Percentiles rank a stretch among this genome's conserved stretches.
phyloP scores from a whole-genome alignment of 1,284 basidiomycete genomes.

The Coriolopsis trogii region DNA sequence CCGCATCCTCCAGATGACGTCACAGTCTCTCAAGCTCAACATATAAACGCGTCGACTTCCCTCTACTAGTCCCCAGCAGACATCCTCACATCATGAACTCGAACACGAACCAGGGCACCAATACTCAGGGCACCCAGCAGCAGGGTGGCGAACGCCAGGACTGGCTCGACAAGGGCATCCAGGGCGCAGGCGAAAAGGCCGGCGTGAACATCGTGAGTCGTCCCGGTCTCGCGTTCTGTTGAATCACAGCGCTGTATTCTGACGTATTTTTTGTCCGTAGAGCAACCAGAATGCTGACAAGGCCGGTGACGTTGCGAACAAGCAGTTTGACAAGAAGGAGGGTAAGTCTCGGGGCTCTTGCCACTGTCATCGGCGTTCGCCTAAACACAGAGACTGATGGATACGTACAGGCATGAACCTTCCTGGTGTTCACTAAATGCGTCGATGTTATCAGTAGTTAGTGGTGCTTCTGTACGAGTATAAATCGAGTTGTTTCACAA shows the following conservation, averaged over 20 bases:
- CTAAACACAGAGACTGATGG: not conserved
- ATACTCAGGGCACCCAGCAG: slow-evolving; percentile 11
- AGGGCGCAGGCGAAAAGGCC: slow-evolving; percentile 27
- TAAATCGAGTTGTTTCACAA: too few species aligned
- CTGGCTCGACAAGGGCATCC: slow-evolving; percentile 36
- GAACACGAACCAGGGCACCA: slow-evolving; percentile 9
- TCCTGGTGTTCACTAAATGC: slow-evolving; percentile 10
- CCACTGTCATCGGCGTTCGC: not conserved
- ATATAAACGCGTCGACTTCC: not conserved
- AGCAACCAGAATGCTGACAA: slow-evolving; percentile 33
- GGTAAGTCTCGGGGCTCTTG: slow-evolving; percentile 26
- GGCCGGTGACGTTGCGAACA: slow-evolving; percentile 33
- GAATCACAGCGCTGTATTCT: not conserved
- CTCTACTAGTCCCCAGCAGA: not conserved
- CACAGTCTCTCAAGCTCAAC: too few species aligned
- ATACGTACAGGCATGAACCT: slow-evolving; percentile 5
- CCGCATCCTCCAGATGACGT: too few species aligned
- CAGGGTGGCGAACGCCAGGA: slow-evolving; percentile 30
- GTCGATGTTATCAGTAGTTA: not conserved
- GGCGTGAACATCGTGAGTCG: slow-evolving; percentile 34
- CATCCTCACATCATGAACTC: slow-evolving; percentile 4
- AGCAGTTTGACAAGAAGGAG: slow-evolving; percentile 25
- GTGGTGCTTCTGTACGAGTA: too few species aligned
- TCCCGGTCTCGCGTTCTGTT: slow-evolving; percentile 21
- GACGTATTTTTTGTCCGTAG: slow-evolving; percentile 9